These are phyloP conservation scores for Colletotrichum simmondsii DNA, from an alignment of 2,329 filamentous ascomycete genomes.

Conservation along the genomic window DNA sequence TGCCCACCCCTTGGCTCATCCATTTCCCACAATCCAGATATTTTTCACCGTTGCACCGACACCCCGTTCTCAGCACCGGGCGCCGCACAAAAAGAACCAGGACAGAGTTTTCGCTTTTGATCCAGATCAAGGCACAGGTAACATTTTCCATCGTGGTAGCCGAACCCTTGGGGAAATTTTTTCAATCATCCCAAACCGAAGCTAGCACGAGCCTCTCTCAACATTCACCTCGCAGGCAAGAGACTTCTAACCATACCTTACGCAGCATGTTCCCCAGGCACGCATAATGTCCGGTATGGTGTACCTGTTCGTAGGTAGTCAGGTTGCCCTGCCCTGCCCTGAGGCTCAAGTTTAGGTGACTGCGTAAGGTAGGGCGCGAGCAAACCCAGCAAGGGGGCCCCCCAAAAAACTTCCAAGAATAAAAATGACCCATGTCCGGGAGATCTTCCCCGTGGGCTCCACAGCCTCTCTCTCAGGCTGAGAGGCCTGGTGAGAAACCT, in stretches of 20 bases:
- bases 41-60: neutral
- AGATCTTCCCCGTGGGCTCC: conserved; percentile 31
- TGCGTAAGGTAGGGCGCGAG: neutral
- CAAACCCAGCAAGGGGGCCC: no score
- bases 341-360: neutral
- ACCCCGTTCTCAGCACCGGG: neutral
- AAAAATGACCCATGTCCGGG: conserved; percentile 9
- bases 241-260: neutral
- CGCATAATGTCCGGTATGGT: neutral
- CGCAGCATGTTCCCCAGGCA: neutral
- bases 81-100: neutral
- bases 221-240: neutral
- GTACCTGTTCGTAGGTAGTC: neutral
- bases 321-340: neutral
- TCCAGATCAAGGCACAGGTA: neutral
- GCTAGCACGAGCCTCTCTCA: neutral
- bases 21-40: neutral
- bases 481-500: neutral
- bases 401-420: neutral
- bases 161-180: neutral
- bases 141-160: neutral
- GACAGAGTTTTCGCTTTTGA: neutral
- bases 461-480: neutral
- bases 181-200: neutral
- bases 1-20: neutral